Base-by-base conservation (phyloP, 139 green algal species). In the Asterochloris sp. region DNA sequence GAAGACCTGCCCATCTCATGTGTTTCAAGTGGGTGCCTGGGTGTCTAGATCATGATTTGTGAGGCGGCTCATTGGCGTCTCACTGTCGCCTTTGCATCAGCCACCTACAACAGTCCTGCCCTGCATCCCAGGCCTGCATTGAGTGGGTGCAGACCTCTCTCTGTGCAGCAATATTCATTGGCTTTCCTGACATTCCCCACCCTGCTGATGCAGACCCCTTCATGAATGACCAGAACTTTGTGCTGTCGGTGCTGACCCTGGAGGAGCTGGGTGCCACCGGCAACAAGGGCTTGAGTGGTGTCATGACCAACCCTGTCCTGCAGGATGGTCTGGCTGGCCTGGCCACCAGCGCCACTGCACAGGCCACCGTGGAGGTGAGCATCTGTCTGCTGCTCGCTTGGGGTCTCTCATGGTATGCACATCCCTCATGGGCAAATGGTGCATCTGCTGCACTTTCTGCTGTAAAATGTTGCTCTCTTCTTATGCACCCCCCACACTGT, bases 221-320 rank as follows among this genome's bases (percentile, higher is more conserved):
- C 79, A 13, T 71, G 78, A 87, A 87, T 67, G 83, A 87, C 69
- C 26, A 78, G 62, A 87, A 82, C 79, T 87, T 84, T 60, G 54
- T 87, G 6, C 64, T 87, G 54, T 82, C 66, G 14, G 83, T 87
- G 66, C 60, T 87, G 74, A 66, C 83, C 13, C 79, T 87, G 79
- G 83, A 87, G 79, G 83, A 87, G 75, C 60, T 84, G 8, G 83
- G 83, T 66, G 83, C 83, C 66, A 87, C 83, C 13, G 83, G 83
- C 63, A 81, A 83, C 68, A 77, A 86, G 77, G 82, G 82, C 15
- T 77, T 86, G 17, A 29, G 68, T 67, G 77, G 82, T 61, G 68
- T 86, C 19, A 82, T 38, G 11, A 73, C 68, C 79, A 87, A 84
- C 83, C 83, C 83, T 13, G 83, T 87, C 13, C 26, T 84, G 17